phyloP scores from a whole-genome alignment of 2,329 filamentous ascomycete species.

The Alternaria solani region DNA sequence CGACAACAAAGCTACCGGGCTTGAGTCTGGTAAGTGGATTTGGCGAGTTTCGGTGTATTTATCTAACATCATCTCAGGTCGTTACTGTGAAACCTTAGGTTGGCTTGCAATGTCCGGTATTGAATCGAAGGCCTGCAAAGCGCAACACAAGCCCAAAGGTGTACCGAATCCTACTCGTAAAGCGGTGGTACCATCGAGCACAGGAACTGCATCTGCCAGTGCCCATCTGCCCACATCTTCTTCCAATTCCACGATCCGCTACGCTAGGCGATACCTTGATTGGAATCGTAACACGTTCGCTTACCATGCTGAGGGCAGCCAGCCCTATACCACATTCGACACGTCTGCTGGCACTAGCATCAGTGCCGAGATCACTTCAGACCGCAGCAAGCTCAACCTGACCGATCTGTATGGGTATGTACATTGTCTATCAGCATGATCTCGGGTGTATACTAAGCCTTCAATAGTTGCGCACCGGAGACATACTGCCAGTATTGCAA shows the following conservation, averaged over 20 bases:
- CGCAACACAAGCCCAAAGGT: slow-evolving; percentile 50
- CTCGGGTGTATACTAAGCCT: neutral
- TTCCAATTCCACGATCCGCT: slow-evolving; percentile 50
- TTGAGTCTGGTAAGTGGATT: slow-evolving; percentile 61
- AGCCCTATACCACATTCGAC: slow-evolving; percentile 58
- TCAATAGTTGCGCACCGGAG: slow-evolving; percentile 60
- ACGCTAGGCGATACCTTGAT: slow-evolving; percentile 70
- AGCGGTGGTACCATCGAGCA: slow-evolving; percentile 39
- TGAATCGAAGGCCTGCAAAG: slow-evolving; percentile 55
- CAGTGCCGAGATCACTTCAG: slow-evolving; percentile 60
- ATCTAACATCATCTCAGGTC: slow-evolving; percentile 41
- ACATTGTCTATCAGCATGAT: neutral
- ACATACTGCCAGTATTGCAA: slow-evolving; percentile 67
- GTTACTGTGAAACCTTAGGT: slow-evolving; percentile 73
- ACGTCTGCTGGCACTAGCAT: slow-evolving; percentile 57
- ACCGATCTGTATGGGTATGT: slow-evolving; percentile 61
- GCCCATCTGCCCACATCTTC: slow-evolving; percentile 48
- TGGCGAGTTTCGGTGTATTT: neutral
- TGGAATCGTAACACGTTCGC: slow-evolving; percentile 73
- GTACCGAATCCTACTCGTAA: slow-evolving; percentile 55
- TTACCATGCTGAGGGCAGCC: slow-evolving; percentile 66
- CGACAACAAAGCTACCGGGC: slow-evolving; percentile 67
- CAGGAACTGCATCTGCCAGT: slow-evolving; percentile 35
- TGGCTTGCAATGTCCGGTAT: slow-evolving; percentile 72
- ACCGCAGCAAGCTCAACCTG: slow-evolving; percentile 64